A percentile compares a stretch with the other conserved stretches of the same genome.
phyloP scores from a whole-genome alignment of 2,329 filamentous ascomycete genomes.

The Pseudocercospora pini-densiflorae region DNA sequence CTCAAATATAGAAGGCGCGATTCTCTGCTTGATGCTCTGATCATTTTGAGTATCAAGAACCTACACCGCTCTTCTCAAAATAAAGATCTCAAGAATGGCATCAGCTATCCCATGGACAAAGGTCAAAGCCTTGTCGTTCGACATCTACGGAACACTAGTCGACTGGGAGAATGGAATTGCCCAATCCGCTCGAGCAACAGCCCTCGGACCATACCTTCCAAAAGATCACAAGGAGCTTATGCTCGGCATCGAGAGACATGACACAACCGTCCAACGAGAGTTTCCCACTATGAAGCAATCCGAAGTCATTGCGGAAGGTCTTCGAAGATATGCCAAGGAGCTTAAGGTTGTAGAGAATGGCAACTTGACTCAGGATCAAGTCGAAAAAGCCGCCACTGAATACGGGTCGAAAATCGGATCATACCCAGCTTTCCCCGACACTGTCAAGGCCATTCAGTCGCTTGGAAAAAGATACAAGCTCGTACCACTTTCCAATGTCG shows the following conservation, averaged over 20 bases:
- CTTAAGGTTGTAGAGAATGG: constrained; percentile 54
- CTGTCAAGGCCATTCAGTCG: constrained; percentile 55
- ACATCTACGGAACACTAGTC: constrained; percentile 79
- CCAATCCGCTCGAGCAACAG: constrained; percentile 53
- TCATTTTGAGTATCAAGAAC: background rate
- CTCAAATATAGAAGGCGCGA: background rate
- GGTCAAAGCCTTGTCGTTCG: constrained; percentile 66
- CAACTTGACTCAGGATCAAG: constrained; percentile 51
- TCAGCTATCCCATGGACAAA: constrained; percentile 35
- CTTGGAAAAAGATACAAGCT: constrained; percentile 61
- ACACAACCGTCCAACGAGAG: constrained; percentile 55
- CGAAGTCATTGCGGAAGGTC: constrained; percentile 50
- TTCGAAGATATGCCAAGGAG: constrained; percentile 37
- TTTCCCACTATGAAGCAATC: constrained; percentile 65
- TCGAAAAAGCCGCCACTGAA: constrained; percentile 47
- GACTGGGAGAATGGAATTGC: constrained; percentile 76
- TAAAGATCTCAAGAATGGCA: constrained; percentile 24
- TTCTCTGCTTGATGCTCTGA: background rate
- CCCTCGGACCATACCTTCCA: constrained; percentile 54
- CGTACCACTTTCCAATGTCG: constrained; percentile 65
- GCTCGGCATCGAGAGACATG: constrained; percentile 52
- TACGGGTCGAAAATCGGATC: constrained; percentile 59
- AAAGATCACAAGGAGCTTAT: constrained; percentile 50
- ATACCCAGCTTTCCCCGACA: constrained; percentile 65
- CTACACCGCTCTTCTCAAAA: too few relatives aligned